Conservation (phyloP, 1,284 basidiomycete species). For the Cutaneotrichosporon cyanovorans region DNA sequence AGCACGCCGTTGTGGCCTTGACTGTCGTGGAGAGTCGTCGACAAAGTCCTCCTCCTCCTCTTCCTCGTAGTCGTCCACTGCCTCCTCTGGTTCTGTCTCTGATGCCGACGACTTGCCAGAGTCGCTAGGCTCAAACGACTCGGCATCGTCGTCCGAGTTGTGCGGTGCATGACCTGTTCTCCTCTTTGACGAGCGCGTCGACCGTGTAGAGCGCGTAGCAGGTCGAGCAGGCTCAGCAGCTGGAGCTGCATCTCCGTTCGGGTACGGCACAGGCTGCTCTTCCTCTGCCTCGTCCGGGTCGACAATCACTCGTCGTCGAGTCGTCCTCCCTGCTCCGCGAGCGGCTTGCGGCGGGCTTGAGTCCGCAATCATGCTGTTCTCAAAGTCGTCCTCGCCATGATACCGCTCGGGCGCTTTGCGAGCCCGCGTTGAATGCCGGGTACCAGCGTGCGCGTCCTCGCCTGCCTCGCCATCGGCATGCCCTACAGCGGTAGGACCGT, state of each 20-base stretch:
- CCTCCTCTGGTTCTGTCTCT: constrained; percentile 15
- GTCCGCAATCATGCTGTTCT: constrained; percentile 18
- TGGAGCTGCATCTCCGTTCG: constrained; percentile 1
- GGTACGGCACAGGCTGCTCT: constrained; percentile 8
- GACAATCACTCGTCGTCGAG: constrained; percentile 18
- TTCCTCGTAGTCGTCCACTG: constrained; percentile 38
- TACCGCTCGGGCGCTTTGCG: constrained; percentile 48
- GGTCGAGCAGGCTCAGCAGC: background rate
- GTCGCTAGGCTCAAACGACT: constrained; percentile 27
- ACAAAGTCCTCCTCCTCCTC: constrained; percentile 24
- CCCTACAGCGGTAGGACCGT: no score
- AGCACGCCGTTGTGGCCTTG: background rate
- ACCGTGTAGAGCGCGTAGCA: no score
- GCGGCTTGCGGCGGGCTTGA: constrained; percentile 10
- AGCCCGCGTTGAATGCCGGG: constrained; percentile 25
- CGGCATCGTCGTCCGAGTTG: constrained; percentile 26
- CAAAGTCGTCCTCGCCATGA: constrained; percentile 29
- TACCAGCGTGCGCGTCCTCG: constrained; percentile 23
- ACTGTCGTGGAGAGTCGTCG: constrained; percentile 3
- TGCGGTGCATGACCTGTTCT: background rate
- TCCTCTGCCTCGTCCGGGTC: constrained; percentile 38
- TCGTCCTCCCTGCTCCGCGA: constrained; percentile 12
- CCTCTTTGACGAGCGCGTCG: background rate
- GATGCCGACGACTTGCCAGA: constrained; percentile 18
- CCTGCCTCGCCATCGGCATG: constrained; percentile 6